Evolutionary conservation across 1,284 basidiomycete species (phyloP).

Genomic region (Psilocybe mexicana): DNA sequence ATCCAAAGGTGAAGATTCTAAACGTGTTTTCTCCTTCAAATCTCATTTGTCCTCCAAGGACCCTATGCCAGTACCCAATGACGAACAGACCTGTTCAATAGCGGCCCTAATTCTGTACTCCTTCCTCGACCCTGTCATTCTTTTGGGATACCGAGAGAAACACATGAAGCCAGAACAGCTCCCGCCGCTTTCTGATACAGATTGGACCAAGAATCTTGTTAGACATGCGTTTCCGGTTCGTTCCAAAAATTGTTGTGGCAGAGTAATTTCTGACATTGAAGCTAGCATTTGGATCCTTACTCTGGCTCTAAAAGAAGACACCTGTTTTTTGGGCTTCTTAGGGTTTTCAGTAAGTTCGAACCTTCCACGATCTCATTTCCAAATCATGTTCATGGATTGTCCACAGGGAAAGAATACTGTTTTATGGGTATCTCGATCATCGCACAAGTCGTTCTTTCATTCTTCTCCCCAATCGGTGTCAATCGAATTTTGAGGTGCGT

Average conservation of each 20-base stretch:
- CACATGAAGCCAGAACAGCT: constrained; percentile 45
- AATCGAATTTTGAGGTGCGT: constrained; percentile 33
- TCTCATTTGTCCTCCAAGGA: constrained; percentile 23
- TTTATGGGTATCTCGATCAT: constrained; percentile 35
- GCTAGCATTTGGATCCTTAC: constrained; percentile 43
- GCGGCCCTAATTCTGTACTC: constrained; percentile 55
- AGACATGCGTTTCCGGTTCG: constrained; percentile 39
- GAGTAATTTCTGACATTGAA: not conserved
- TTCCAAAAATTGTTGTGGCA: not conserved
- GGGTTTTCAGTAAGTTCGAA: constrained; percentile 17
- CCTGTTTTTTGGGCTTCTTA: constrained; percentile 18
- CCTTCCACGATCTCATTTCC: constrained; percentile 3
- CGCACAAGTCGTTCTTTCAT: constrained; percentile 33
- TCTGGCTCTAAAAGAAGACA: constrained; percentile 17
- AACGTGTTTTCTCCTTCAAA: not conserved
- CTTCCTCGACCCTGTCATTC: constrained; percentile 57
- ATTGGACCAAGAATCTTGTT: constrained; percentile 39
- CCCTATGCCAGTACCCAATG: constrained; percentile 46
- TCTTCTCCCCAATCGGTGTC: constrained; percentile 51
- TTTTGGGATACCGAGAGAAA: constrained; percentile 38
- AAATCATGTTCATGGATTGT: not conserved
- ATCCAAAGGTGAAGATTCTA: constrained; percentile 36
- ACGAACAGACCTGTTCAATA: constrained; percentile 66
- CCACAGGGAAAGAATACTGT: constrained; percentile 40
- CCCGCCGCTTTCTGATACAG: constrained; percentile 61